These are phyloP conservation scores for Plasmodium relictum DNA, from an alignment of 169 alveolate genomes.

Conservation along the genomic window DNA sequence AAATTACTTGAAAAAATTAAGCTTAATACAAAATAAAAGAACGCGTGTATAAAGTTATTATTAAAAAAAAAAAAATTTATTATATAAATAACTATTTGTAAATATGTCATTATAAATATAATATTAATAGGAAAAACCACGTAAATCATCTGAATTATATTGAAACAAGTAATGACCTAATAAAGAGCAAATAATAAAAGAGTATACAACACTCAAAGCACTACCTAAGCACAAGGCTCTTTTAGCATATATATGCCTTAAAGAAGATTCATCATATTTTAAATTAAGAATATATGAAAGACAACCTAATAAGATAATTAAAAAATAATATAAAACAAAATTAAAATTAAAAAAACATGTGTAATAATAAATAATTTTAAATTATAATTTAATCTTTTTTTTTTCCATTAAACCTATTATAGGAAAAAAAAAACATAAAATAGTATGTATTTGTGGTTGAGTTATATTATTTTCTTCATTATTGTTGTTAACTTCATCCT, in stretches of 20 bases:
- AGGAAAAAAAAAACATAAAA: slow-evolving; percentile 61
- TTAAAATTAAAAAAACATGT: neutral
- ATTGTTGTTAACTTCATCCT: slow-evolving; percentile 14
- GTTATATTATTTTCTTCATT: slow-evolving; percentile 14
- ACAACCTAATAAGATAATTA: slow-evolving; percentile 46
- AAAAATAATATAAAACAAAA: slow-evolving; percentile 1
- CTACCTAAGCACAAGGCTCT: slow-evolving; percentile 74
- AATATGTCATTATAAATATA: neutral
- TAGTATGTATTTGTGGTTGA: slow-evolving; percentile 25
- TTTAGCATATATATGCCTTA: slow-evolving; percentile 46
- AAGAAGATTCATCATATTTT: slow-evolving; percentile 65
- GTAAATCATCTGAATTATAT: slow-evolving; percentile 26
- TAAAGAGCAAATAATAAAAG: slow-evolving; percentile 55
- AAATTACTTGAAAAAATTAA: too few relatives aligned
- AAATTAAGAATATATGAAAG: slow-evolving; percentile 57
- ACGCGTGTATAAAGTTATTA: too few relatives aligned
- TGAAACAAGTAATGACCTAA: slow-evolving; percentile 53
- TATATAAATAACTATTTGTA: too few relatives aligned
- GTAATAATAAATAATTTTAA: neutral
- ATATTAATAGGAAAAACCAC: slow-evolving; percentile 56
- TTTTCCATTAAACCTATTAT: slow-evolving; percentile 53
- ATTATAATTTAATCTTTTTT: neutral
- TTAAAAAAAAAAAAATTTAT: too few relatives aligned
- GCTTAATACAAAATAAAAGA: too few relatives aligned
- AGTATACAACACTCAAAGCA: slow-evolving; percentile 63